phyloP scores from a whole-genome alignment of 2,329 filamentous ascomycete genomes.

The Raffaelea albimanens region DNA sequence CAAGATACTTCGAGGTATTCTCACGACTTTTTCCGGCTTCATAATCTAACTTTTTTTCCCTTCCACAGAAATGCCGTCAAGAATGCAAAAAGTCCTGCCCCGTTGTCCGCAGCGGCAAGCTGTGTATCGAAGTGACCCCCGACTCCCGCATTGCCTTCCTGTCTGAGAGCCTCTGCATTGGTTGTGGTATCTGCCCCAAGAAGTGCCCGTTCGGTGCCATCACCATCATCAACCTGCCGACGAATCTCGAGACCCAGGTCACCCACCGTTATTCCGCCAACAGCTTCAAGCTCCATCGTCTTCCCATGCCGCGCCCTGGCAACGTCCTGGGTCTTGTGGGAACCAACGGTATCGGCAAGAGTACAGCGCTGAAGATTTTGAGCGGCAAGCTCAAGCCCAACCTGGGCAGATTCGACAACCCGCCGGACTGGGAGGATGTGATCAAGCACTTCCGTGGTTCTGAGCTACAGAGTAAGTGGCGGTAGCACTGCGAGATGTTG shows the following conservation, averaged over 20 bases:
- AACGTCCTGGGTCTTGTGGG: slow-evolving; percentile 94
- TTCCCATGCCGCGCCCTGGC: slow-evolving; percentile 90
- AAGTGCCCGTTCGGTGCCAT: slow-evolving; percentile 98
- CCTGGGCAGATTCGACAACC: slow-evolving; percentile 87
- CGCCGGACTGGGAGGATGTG: slow-evolving; percentile 98
- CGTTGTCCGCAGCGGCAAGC: slow-evolving; percentile 90
- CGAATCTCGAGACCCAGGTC: slow-evolving; percentile 95
- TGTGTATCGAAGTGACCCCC: slow-evolving; percentile 77
- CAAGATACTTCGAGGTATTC: not conserved
- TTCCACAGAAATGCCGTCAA: slow-evolving; percentile 75
- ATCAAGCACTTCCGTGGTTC: slow-evolving; percentile 97
- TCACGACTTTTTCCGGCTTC: slow-evolving; percentile 2
- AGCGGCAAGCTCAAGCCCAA: slow-evolving; percentile 98
- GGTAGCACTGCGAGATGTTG: slow-evolving; percentile 10
- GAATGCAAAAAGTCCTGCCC: slow-evolving; percentile 99
- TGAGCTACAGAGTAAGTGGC: slow-evolving; percentile 80
- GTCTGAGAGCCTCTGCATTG: slow-evolving; percentile 86
- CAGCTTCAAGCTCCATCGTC: slow-evolving; percentile 97
- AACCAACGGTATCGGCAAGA: slow-evolving; percentile 99
- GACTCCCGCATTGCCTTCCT: slow-evolving; percentile 96
- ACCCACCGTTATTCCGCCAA: slow-evolving; percentile 98
- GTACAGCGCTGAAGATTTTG: slow-evolving; percentile 97
- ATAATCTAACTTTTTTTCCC: slow-evolving; percentile 21
- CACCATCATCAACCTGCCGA: slow-evolving; percentile 99
- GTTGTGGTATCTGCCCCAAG: slow-evolving; percentile 99